Evolutionary conservation across 176 grass and related monocot genomes (phyloP).

Genomic region (Musa acuminata): DNA sequence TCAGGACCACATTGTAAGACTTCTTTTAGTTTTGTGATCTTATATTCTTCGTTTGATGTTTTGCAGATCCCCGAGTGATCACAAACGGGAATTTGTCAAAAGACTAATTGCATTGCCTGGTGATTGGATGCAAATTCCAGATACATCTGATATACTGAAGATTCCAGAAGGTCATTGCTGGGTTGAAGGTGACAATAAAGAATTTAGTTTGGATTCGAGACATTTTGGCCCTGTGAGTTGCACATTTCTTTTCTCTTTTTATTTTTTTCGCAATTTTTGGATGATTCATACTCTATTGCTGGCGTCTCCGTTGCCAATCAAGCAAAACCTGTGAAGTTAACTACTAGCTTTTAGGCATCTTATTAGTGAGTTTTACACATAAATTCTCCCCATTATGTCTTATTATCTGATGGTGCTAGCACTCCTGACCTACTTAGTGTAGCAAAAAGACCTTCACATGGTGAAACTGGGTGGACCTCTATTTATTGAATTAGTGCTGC

Average conservation of each 20-base stretch:
- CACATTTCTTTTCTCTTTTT: not conserved
- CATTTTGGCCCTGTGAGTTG: slow-evolving; percentile 53
- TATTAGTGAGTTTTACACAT: not conserved
- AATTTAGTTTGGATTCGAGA: slow-evolving; percentile 45
- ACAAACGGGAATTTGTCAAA: slow-evolving; percentile 29
- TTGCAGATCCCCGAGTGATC: slow-evolving; percentile 39
- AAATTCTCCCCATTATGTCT: not conserved
- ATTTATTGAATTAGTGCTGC: not conserved
- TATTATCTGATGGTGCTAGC: not conserved
- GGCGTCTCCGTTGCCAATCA: not conserved
- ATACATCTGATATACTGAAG: slow-evolving; percentile 40
- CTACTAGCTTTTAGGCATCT: not conserved
- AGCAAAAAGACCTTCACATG: not conserved
- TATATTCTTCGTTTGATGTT: not conserved
- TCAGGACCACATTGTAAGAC: not conserved
- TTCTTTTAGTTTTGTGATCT: not conserved
- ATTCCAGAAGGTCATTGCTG: slow-evolving; percentile 66
- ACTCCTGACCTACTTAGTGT: not conserved
- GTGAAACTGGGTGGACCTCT: not conserved
- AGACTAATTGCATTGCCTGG: slow-evolving; percentile 62
- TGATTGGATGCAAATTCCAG: slow-evolving; percentile 62
- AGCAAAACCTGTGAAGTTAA: not conserved
- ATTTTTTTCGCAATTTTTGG: not conserved
- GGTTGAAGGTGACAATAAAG: slow-evolving; percentile 66
- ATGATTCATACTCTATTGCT: not conserved